Evolutionary conservation across 1,284 basidiomycete genomes (phyloP).

Genomic region (Irpex sp.): DNA sequence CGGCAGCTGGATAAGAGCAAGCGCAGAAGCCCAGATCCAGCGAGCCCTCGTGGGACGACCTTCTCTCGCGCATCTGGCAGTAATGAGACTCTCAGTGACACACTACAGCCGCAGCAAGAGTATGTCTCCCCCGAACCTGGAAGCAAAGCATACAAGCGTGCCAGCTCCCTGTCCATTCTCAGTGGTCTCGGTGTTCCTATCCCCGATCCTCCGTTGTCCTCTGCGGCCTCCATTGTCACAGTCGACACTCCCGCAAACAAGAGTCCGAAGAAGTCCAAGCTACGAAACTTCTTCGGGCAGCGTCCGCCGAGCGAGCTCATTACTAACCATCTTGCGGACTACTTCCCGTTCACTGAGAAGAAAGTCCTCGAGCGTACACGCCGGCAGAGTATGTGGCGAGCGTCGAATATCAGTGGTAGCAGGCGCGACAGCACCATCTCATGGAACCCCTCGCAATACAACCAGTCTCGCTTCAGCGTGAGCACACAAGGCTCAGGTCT

Average conservation of each 20-base stretch:
- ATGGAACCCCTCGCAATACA: conserved; percentile 30
- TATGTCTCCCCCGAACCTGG: conserved; percentile 19
- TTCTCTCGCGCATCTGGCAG: conserved; percentile 18
- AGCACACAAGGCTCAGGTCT: conserved; percentile 60
- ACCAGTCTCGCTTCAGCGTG: conserved; percentile 59
- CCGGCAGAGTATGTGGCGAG: conserved; percentile 78
- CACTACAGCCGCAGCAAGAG: conserved; percentile 29
- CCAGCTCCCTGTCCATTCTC: conserved; percentile 92
- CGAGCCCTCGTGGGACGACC: conserved; percentile 32
- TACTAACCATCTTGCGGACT: conserved; percentile 93
- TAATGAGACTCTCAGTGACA: conserved; percentile 37
- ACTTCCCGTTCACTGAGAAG: conserved; percentile 93
- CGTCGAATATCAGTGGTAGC: conserved; percentile 18
- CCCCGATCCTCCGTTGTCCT: conserved; percentile 51
- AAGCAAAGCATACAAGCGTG: conserved; percentile 80
- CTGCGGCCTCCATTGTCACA: conserved; percentile 29
- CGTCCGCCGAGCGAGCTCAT: conserved; percentile 97
- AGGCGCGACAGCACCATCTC: conserved; percentile 33
- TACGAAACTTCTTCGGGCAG: conserved; percentile 98
- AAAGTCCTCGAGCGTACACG: conserved; percentile 83
- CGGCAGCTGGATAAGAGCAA: conserved; percentile 41
- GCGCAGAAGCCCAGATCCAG: conserved; percentile 26
- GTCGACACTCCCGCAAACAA: conserved; percentile 18
- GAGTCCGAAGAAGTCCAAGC: conserved; percentile 48
- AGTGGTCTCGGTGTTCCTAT: conserved; percentile 85